Evolutionary conservation across 306 rosid species (phyloP), one percentile per base, ranked within the genome.

Genomic region (Lablab purpureus): DNA sequence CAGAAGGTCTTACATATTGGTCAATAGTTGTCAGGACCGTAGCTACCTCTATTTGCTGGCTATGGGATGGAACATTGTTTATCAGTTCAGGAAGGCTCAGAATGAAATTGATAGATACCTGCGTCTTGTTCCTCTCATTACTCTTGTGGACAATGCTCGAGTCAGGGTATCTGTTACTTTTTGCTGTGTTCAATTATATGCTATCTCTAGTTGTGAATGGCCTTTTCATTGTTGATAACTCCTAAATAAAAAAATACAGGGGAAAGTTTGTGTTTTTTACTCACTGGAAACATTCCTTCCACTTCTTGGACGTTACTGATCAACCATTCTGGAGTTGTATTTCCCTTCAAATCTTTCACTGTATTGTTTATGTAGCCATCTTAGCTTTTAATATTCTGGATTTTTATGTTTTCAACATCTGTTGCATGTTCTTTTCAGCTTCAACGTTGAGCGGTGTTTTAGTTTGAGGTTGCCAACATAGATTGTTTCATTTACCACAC

Each of bases 11-110:
- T 93, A 84, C 78, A 79, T 90, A 66, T 85, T 96, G 89, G 93
- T 96, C 79, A 84, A 91, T 56, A 96, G 98, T 78, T 96, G 99
- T 83, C 96, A 93, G 75, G 98, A 93, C 59, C 84, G 95, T 43
- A 93, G 99, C 78, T 96, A 90, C 81, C 93, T 96, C 43, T 96
- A 96, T 80, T 52, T 96, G 84, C 83, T 96, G 32, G 99, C 99
- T 37, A 96, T 96, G 98, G 99, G 99, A 1, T 96, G 99, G 98
- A 96, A 91, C 87, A 90, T 96, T 62, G 98, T 96, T 63, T 96
- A 96, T 71, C 99, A 96, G 67, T 96, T 96, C 88, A 82, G 99
- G 67, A 90, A 90, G 90, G 99, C 98, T 14, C 99, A 96, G 90
- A 91, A 90, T 71, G 99, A 96, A 79, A 96, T 96, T 52, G 99